Evolutionary conservation across 495 filamentous ascomycete species (phyloP).

Genomic region (Aspergillus hancockii): DNA sequence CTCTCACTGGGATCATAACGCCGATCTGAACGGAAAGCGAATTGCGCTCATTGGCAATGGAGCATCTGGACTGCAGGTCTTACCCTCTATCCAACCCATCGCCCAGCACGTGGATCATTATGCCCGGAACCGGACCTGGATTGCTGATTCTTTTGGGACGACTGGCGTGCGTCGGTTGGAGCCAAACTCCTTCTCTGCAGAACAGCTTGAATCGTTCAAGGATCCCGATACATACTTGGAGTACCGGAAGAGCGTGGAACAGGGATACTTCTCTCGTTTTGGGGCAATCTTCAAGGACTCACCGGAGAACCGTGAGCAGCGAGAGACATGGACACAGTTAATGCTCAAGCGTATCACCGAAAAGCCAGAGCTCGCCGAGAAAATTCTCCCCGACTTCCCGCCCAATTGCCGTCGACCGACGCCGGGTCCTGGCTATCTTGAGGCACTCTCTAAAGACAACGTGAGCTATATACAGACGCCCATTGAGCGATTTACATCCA

Average conservation of each 20-base stretch:
- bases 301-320: slow-evolving; percentile 47
- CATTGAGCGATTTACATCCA: slow-evolving; percentile 59
- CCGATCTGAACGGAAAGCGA: slow-evolving; percentile 51
- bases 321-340: slow-evolving; percentile 51
- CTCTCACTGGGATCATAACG: slow-evolving; percentile 52
- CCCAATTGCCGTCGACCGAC: slow-evolving; percentile 71
- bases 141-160: slow-evolving; percentile 57
- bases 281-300: slow-evolving; percentile 55
- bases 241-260: slow-evolving; percentile 54
- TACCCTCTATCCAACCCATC: slow-evolving; percentile 58
- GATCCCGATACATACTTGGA: slow-evolving; percentile 50
- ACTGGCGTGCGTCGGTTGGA: slow-evolving; percentile 40
- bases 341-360: slow-evolving; percentile 52
- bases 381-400: slow-evolving; percentile 63
- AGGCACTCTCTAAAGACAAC: slow-evolving; percentile 64
- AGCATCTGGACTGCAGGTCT: slow-evolving; percentile 56
- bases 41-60: slow-evolving; percentile 66
- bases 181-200: slow-evolving; percentile 51
- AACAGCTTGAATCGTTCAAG: slow-evolving; percentile 49
- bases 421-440: slow-evolving; percentile 71
- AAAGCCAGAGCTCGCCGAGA: slow-evolving; percentile 55
- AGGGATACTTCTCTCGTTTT: slow-evolving; percentile 59
- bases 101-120: slow-evolving; percentile 63
- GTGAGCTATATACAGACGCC: slow-evolving; percentile 57
- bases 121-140: slow-evolving; percentile 67